Conservation (phyloP, 1,139 yeast species). For the Zygoascus hellenicus region DNA sequence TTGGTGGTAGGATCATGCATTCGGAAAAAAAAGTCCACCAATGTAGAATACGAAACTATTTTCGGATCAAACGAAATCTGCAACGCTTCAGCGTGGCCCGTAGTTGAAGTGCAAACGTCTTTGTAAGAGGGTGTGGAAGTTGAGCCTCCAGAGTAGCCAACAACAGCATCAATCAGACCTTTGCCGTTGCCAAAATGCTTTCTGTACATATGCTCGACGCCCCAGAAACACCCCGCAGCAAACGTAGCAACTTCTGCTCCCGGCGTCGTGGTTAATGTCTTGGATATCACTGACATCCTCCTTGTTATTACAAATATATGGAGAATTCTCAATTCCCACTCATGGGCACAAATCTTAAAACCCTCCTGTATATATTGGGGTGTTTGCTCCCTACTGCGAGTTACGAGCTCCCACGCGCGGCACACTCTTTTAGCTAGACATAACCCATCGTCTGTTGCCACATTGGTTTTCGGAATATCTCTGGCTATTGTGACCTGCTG, state of each 20-base stretch:
- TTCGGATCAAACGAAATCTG: conserved; percentile 79
- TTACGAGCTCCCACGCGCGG: too few relatives aligned
- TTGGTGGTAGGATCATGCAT: conserved; percentile 74
- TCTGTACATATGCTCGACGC: conserved; percentile 77
- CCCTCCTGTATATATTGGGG: too few relatives aligned
- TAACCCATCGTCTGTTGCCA: too few relatives aligned
- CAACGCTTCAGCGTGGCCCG: conserved; percentile 62
- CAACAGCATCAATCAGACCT: conserved; percentile 70
- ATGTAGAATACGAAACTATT: conserved; percentile 49
- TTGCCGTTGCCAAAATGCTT: conserved; percentile 52
- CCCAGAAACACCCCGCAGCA: conserved; percentile 78
- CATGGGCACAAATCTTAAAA: too few relatives aligned
- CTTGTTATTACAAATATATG: too few relatives aligned
- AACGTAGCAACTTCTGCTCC: conserved; percentile 34
- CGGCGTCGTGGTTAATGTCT: conserved; percentile 5
- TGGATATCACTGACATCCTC: conserved; percentile 2
- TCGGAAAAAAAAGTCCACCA: conserved; percentile 78
- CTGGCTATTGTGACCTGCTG: too few relatives aligned
- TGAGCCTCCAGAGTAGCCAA: conserved; percentile 85
- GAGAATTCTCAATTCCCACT: not conserved
- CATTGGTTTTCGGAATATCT: too few relatives aligned
- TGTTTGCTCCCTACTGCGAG: too few relatives aligned
- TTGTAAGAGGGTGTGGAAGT: conserved; percentile 59
- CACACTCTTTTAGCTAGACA: too few relatives aligned
- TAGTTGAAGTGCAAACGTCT: conserved; percentile 67